Evolutionary conservation across 768 basidiomycete species (phyloP), one percentile per base, ranked within the genome.

Genomic region (Coprinellus micaceus): DNA sequence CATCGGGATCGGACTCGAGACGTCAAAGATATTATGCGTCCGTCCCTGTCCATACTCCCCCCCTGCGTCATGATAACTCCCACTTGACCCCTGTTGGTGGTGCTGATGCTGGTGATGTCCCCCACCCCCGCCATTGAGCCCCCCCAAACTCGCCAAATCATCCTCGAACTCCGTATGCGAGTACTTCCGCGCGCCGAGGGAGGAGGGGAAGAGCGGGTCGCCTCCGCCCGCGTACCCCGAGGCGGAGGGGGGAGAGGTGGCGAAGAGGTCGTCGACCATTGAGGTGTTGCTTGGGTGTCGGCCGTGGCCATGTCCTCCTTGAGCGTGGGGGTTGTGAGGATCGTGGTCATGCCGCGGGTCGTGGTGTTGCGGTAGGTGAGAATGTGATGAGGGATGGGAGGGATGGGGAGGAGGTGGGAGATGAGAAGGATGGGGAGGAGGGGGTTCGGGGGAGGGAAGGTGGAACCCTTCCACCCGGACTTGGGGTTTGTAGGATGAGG

Each of bases 381-480:
- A 47, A 33, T 70, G 58, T 61, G 66, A 60, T 51, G 13, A 47
- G 52, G 52, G 44, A 68, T 62, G 56, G 36, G 9, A 17, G 17
- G 36, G 36, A 17, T 37, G 36, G 36, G 36, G 36, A 37, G 36
- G 36, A 37, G 17, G 36, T 17, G 36, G 36, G 36, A 2, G 58
- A 70, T 61, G 63, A 64, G 21, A 60, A 64, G 13, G 61, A 57
- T 71, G 66, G 10, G 75, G 40, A 24, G 56, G 56, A 17, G 53
- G 53, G 30, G 56, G 43, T 17, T 37, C 67, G 22, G 82, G 77
- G 46, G 76, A 76, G 21, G 82, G 80, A 33, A 85, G 68, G 59
- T 88, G 84, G 68, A 91, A 91, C 63, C 89, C 89, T 71, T 89
- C 85, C 65, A 87, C 84, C 58, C 87, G 76, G 60, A 89, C 66